Base-by-base conservation (phyloP, 2,329 filamentous ascomycete genomes). In the Venturia nashicola region DNA sequence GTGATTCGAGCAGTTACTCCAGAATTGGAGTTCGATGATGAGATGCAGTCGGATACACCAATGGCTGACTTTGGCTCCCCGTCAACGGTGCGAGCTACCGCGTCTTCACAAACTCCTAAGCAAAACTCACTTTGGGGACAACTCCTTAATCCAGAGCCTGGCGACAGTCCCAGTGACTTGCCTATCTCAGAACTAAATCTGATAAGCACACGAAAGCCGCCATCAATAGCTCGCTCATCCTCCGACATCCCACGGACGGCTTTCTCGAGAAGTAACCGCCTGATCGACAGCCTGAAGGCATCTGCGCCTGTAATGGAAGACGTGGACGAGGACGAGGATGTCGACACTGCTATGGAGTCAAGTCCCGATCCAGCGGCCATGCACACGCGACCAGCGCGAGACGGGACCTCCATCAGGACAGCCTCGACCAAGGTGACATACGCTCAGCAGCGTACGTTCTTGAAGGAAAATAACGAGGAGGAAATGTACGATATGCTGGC, bases 371-470 rank as follows among this genome's bases (percentile, higher is more conserved):
- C 36, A 3, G 23, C n/a, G n/a, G 7, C 12, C n/a, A 23, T n/a
- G 16, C 34, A 34, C 16, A 9, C 16, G 12, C 55, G 7, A 39
- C 57, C 27, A 68, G 71, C 34, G 65, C 70, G 12, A 73, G 71
- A 11, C 70, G 72, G 63, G 64, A 59, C 14, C 61, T 67, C 11
- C 60, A 68, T 40, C 67, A 67, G 27, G 46, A 67, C 65, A 64
- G 68, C 46, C 67, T 76, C 75, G 2, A 73, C 78, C 5, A 81
- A 75, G 67, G 73, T 83, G 54, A 87, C 85, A 2, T 87, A 87
- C 71, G 81, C 82, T 16, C 79, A 79, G 44, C 77, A 82, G 67
- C 78, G 84, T 57, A 85, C 84, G 1, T 84, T 85, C 66, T 72
- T 86, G n/a, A 77, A 80, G 67, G 83, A 85, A 66, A 70, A 76